These are phyloP conservation scores for Leishmania major DNA, from an alignment of 208 protist species.

Conservation along the genomic window DNA sequence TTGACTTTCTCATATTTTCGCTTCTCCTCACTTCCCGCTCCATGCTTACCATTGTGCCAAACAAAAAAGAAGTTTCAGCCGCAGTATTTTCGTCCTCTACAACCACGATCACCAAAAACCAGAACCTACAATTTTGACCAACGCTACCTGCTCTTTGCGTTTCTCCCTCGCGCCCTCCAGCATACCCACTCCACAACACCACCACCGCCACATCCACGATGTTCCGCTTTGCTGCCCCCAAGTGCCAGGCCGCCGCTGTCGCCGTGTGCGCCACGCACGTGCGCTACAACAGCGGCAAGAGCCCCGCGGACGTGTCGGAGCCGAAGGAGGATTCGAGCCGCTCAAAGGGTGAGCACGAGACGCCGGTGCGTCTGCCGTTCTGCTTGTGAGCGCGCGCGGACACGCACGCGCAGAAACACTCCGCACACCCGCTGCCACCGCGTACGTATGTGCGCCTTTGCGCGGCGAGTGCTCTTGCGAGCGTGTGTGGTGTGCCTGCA, in stretches of 20 bases:
- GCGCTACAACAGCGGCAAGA: conserved; percentile 21
- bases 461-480: background rate
- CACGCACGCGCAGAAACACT: background rate
- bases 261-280: conserved; percentile 20
- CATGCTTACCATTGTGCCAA: background rate
- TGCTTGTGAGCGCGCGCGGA: conserved; percentile 4
- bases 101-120: background rate
- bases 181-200: background rate
- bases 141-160: background rate
- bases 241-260: conserved; percentile 12
- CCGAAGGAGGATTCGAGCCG: conserved; percentile 10
- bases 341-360: conserved; percentile 2
- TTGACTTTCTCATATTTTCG: background rate
- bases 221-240: conserved; percentile 17
- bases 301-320: background rate
- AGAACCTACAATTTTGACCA: background rate
- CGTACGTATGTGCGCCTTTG: background rate
- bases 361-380: conserved; percentile 24
- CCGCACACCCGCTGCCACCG: background rate
- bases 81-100: background rate
- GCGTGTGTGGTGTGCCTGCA: background rate
- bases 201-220: background rate
- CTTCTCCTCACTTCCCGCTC: background rate
- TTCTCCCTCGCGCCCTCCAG: background rate
- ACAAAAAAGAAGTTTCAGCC: background rate